phyloP scores from a whole-genome alignment of 441 rosid genomes.

The Geranium incanum region DNA sequence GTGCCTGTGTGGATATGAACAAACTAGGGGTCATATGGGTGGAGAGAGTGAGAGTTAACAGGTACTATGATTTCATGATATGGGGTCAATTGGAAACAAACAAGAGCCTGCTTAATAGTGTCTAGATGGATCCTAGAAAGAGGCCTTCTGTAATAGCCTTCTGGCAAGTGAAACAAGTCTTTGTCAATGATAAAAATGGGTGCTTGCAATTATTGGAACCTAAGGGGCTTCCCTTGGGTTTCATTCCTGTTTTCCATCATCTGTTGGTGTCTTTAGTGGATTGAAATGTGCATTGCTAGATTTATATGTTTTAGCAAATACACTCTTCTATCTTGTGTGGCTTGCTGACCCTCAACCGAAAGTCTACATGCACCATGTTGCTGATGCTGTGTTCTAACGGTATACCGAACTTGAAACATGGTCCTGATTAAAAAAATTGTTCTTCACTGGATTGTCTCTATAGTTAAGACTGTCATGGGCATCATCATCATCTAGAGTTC shows the following conservation, averaged over 20 bases:
- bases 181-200: not conserved
- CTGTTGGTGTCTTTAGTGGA: not conserved
- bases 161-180: not conserved
- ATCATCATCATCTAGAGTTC: not conserved
- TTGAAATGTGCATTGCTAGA: not conserved
- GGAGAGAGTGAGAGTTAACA: not conserved
- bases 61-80: not conserved
- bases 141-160: not conserved
- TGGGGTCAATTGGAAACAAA: not conserved
- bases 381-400: not conserved
- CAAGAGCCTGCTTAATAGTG: not conserved
- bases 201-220: not conserved
- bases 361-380: not conserved
- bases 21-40: not conserved
- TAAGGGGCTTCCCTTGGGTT: not conserved
- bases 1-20: not conserved
- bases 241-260: not conserved
- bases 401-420: not conserved
- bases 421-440: too few relatives aligned
- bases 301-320: not conserved
- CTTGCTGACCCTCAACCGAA: not conserved
- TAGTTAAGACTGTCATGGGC: not conserved
- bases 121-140: not conserved
- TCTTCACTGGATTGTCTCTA: not conserved
- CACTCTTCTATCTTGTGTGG: not conserved